Base-by-base conservation (phyloP, 495 filamentous ascomycete genomes). In the Trichocladium antarcticum region DNA sequence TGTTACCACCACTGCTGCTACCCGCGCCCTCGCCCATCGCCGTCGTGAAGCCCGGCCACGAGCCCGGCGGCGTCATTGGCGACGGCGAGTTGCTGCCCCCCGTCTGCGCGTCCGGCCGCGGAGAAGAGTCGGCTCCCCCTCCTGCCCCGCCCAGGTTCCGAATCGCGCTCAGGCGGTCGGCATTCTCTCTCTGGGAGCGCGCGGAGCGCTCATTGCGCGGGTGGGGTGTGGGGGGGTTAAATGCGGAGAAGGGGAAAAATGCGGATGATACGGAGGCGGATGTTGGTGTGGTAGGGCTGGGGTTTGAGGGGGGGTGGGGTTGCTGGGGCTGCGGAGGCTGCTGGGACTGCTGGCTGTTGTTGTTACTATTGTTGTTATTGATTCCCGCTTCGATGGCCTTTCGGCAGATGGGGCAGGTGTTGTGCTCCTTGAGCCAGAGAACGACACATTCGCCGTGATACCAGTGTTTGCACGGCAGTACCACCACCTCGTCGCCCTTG, bases 321-420 rank as follows among this genome's bases (percentile, higher is more conserved):
- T 42, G 37, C n/a, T 12, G 14, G 14, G 8, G 15, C n/a, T 39
- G 16, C 34, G 19, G 36, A 2, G 9, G 7, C 29, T 29, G 12
- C 11, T 37, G 37, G 2, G 27, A 27, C 17, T 42, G 49, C 20
- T 32, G 36, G n/a, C 14, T 45, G 10, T 24, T 27, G 27, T 0
- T 24, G 27, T 24, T 42, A 37, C 45, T 47, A 42, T 29, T 43
- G 37, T 11, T 36, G 37, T 21, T 12, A 21, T 24, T 20, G 27
- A 20, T 39, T 24, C 42, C 17, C 20, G 17, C n/a, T 54, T 79
- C 78, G 51, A 95, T 89, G 29, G 85, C 72, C 55, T 81, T 77
- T 32, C 89, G 75, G 61, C 89, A 96, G 48, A 92, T 85, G 3
- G 89, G 89, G 58, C 89, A 96, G 1, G 88, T 94, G 52, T 94